These are phyloP conservation scores for Termitomyces sp. DNA, from an alignment of 768 basidiomycete genomes.

Conservation along the genomic window DNA sequence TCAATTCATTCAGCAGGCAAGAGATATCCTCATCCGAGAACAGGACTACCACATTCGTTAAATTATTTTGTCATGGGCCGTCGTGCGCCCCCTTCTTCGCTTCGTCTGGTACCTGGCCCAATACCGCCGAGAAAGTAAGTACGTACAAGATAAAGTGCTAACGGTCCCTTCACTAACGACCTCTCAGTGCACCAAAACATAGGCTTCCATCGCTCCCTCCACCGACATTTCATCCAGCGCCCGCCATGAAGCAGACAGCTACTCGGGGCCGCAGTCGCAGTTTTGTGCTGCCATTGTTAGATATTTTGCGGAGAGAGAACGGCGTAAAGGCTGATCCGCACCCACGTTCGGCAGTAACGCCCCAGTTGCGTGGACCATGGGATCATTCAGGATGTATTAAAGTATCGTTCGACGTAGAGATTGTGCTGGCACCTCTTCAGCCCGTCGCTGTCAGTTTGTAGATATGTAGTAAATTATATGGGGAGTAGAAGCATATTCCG, in stretches of 20 bases:
- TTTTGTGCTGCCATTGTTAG: constrained; percentile 14
- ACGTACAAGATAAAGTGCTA: constrained; percentile 13
- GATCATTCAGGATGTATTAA: constrained; percentile 49
- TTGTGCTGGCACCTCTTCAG: constrained; percentile 43
- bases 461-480: constrained; percentile 6
- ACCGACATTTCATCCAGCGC: constrained; percentile 44
- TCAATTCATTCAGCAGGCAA: neutral
- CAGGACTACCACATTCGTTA: constrained; percentile 11
- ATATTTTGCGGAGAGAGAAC: constrained; percentile 7
- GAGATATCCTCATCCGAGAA: neutral
- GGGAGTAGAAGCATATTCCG: constrained; percentile 1
- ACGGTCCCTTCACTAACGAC: constrained; percentile 11
- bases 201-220: constrained; percentile 64
- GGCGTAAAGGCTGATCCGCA: constrained; percentile 11
- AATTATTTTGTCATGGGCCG: constrained; percentile 51
- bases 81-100: constrained; percentile 64
- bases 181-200: constrained; percentile 52
- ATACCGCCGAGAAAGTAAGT: constrained; percentile 56
- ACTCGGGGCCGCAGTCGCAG: constrained; percentile 14
- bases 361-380: constrained; percentile 52
- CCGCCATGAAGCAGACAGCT: constrained; percentile 16
- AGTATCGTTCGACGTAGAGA: constrained; percentile 44
- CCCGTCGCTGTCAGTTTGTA: constrained; percentile 38
- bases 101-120: constrained; percentile 61
- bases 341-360: constrained; percentile 19